phyloP scores from a whole-genome alignment of 768 basidiomycete species.

The Macrolepiota fuliginosa region DNA sequence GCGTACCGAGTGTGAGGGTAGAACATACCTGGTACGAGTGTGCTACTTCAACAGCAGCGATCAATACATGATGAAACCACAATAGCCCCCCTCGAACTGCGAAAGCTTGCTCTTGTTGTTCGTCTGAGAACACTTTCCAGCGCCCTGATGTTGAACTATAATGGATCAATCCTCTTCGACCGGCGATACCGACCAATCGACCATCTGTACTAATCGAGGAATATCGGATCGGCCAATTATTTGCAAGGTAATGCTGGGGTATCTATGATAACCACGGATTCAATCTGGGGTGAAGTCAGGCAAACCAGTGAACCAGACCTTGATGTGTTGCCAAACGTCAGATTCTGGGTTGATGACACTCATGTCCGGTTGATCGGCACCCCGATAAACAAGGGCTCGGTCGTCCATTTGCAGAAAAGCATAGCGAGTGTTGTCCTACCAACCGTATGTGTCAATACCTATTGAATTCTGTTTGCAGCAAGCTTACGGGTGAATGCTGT shows the following conservation, averaged over 20 bases:
- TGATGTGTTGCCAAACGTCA: conserved; percentile 97
- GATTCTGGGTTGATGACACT: conserved; percentile 97
- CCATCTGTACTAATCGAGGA: conserved; percentile 91
- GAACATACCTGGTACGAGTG: conserved; percentile 70
- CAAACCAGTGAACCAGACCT: conserved; percentile 40
- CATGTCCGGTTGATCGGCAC: conserved; percentile 97
- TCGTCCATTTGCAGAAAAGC: conserved; percentile 97
- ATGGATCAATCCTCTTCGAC: conserved; percentile 86
- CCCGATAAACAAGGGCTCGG: conserved; percentile 87
- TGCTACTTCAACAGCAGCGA: conserved; percentile 84
- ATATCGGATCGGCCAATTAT: conserved; percentile 94
- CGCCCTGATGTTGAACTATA: conserved; percentile 93
- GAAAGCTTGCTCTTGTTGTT: conserved; percentile 85
- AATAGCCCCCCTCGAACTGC: conserved; percentile 85
- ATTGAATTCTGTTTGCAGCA: background rate
- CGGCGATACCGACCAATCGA: conserved; percentile 88
- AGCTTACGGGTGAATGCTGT: conserved; percentile 83
- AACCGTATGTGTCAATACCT: background rate
- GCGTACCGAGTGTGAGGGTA: background rate
- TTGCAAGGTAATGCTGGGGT: conserved; percentile 82
- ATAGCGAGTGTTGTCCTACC: conserved; percentile 91
- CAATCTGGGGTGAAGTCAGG: background rate
- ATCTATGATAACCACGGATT: conserved; percentile 46
- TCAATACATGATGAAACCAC: conserved; percentile 96
- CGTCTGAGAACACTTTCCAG: conserved; percentile 88